A percentile compares a stretch with the other conserved stretches of the same genome.
Conservation (phyloP, 345 rosid species). For the Chamaenerion angustifolium region DNA sequence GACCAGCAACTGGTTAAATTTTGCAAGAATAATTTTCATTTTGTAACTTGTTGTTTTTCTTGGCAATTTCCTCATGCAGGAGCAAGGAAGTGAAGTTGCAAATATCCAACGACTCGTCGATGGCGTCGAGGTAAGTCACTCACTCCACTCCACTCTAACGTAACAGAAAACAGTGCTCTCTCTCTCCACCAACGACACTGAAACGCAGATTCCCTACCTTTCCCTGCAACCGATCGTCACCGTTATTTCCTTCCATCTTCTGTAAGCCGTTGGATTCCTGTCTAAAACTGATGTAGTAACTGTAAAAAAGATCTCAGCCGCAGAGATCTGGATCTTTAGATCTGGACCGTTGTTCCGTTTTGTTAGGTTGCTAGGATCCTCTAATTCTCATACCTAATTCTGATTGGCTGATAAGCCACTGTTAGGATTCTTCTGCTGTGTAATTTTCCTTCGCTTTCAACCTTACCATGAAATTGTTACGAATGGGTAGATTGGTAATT, state of each 20-base stretch:
- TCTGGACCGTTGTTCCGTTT: conserved; percentile 12
- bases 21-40: background rate
- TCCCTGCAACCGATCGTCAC: conserved; percentile 6
- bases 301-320: conserved; percentile 9
- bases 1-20: too few species aligned
- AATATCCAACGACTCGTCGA: conserved; percentile 14
- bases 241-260: background rate
- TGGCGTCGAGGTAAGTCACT: conserved; percentile 16
- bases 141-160: background rate
- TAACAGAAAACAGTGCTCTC: too few species aligned
- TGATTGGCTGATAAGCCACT: background rate
- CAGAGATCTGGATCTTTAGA: conserved; percentile 11
- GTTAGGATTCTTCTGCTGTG: background rate
- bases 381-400: background rate
- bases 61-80: background rate
- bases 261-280: background rate
- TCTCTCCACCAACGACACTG: background rate
- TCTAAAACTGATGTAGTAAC: background rate
- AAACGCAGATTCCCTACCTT: background rate
- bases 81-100: conserved; percentile 8
- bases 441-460: background rate
- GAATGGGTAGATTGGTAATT: conserved; percentile 1
- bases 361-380: conserved; percentile 8
- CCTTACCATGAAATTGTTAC: too few species aligned
- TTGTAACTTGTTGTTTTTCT: background rate